A percentile compares a stretch with the other conserved stretches of the same genome.
Conservation (phyloP, 2,329 filamentous ascomycete genomes). For the Alternaria ethzedia region DNA sequence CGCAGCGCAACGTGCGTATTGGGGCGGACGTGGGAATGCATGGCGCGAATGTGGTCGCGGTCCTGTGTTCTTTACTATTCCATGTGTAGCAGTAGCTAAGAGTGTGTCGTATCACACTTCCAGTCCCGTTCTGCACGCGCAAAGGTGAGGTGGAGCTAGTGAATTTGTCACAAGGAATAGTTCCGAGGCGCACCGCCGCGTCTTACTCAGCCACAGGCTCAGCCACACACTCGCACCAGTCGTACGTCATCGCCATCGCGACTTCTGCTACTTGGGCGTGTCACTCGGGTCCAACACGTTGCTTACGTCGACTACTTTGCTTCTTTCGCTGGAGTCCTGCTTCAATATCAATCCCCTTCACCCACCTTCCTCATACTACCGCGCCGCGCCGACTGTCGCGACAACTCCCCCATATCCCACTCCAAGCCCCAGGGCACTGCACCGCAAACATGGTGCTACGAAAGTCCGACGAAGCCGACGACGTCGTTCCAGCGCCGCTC, state of each 20-base stretch:
- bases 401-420: background rate
- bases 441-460: slow-evolving; percentile 53
- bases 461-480: slow-evolving; percentile 47
- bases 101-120: too few relatives aligned
- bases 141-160: slow-evolving; percentile 8
- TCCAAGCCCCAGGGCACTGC: background rate
- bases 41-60: slow-evolving; percentile 28
- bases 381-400: background rate
- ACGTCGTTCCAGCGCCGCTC: slow-evolving; percentile 50
- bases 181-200: background rate
- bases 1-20: slow-evolving; percentile 61
- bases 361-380: background rate
- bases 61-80: slow-evolving; percentile 4
- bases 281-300: background rate
- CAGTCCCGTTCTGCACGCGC: background rate
- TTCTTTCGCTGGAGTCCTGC: background rate
- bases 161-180: slow-evolving; percentile 10
- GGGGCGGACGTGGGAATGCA: slow-evolving; percentile 58
- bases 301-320: background rate
- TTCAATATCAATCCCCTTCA: background rate
- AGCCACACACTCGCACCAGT: background rate
- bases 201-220: background rate
- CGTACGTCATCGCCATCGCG: slow-evolving; percentile 19
- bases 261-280: slow-evolving; percentile 6
- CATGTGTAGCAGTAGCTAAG: slow-evolving; percentile 8